phyloP scores from a whole-genome alignment of 2,329 filamentous ascomycete genomes.

The Alternaria conjuncta region DNA sequence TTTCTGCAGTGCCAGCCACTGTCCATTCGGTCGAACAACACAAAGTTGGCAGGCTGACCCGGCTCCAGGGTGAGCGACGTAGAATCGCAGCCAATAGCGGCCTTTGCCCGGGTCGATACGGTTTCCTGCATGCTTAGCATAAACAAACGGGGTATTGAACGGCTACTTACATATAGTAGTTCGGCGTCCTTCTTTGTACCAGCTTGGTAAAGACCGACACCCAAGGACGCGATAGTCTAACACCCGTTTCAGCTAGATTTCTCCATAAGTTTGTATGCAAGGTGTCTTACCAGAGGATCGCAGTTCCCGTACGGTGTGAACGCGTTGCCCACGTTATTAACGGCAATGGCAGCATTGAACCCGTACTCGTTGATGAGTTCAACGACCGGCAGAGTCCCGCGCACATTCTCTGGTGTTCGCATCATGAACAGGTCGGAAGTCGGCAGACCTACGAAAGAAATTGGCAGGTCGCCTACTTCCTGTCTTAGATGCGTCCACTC shows the following conservation, averaged over 20 bases:
- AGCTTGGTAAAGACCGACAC: slow-evolving; percentile 71
- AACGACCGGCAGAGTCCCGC: slow-evolving; percentile 68
- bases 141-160: slow-evolving; percentile 12
- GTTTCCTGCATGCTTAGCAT: slow-evolving; percentile 50
- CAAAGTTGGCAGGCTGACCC: slow-evolving; percentile 52
- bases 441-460: slow-evolving; percentile 72
- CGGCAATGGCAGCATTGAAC: slow-evolving; percentile 66
- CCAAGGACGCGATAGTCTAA: slow-evolving; percentile 46
- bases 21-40: slow-evolving; percentile 50
- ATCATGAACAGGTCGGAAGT: slow-evolving; percentile 79
- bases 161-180: slow-evolving; percentile 61
- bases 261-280: slow-evolving; percentile 10
- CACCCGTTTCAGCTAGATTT: background rate
- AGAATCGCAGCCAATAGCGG: slow-evolving; percentile 48
- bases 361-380: slow-evolving; percentile 65
- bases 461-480: slow-evolving; percentile 61
- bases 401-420: slow-evolving; percentile 53
- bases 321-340: slow-evolving; percentile 77
- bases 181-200: slow-evolving; percentile 66
- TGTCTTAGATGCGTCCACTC: slow-evolving; percentile 60
- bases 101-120: slow-evolving; percentile 55
- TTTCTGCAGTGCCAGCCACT: slow-evolving; percentile 51
- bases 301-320: slow-evolving; percentile 74
- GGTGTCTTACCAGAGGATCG: slow-evolving; percentile 61
- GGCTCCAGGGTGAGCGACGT: slow-evolving; percentile 38